Evolutionary conservation across 495 filamentous ascomycete genomes (phyloP).

Genomic region (Viridothelium virens): DNA sequence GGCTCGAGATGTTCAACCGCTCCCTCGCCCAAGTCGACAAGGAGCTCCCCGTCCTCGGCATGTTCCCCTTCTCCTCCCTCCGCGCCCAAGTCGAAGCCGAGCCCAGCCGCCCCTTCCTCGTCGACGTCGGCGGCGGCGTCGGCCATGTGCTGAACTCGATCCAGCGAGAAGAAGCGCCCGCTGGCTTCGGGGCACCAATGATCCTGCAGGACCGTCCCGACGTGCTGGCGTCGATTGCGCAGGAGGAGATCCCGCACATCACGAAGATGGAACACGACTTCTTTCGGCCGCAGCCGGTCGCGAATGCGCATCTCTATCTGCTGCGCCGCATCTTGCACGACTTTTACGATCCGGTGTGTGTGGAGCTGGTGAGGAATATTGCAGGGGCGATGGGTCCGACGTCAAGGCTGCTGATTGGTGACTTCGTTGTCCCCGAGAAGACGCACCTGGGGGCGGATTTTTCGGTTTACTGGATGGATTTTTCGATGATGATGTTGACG

Average conservation of each 20-base stretch:
- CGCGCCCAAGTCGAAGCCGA: constrained; percentile 32
- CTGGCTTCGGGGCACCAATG: constrained; percentile 8
- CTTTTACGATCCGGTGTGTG: constrained; percentile 13
- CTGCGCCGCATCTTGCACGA: constrained; percentile 18
- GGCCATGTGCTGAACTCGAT: constrained; percentile 18
- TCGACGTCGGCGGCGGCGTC: constrained; percentile 19
- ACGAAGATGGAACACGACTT: constrained; percentile 20
- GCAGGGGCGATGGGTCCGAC: constrained; percentile 11
- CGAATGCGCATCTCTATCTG: constrained; percentile 16
- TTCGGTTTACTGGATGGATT: constrained; percentile 13
- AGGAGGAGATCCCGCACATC: constrained; percentile 15
- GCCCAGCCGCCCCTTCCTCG: constrained; percentile 28
- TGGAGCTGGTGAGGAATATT: constrained; percentile 13
- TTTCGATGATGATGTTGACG: constrained; percentile 16
- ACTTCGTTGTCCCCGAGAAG: constrained; percentile 14
- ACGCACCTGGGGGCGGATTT: constrained; percentile 15
- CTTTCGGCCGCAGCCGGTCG: constrained; percentile 18
- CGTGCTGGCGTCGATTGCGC: constrained; percentile 11
- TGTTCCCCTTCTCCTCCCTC: constrained; percentile 34
- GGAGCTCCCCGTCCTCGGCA: constrained; percentile 31
- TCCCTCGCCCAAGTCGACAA: constrained; percentile 28
- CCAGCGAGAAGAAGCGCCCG: constrained; percentile 16
- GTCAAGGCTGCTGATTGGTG: constrained; percentile 13
- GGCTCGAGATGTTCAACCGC: constrained; percentile 19
- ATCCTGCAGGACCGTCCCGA: constrained; percentile 20